A percentile compares a stretch with the other conserved stretches of the same genome.
Evolutionary conservation across 305 asterid species (phyloP).

Genomic region (Ajuga reptans): DNA sequence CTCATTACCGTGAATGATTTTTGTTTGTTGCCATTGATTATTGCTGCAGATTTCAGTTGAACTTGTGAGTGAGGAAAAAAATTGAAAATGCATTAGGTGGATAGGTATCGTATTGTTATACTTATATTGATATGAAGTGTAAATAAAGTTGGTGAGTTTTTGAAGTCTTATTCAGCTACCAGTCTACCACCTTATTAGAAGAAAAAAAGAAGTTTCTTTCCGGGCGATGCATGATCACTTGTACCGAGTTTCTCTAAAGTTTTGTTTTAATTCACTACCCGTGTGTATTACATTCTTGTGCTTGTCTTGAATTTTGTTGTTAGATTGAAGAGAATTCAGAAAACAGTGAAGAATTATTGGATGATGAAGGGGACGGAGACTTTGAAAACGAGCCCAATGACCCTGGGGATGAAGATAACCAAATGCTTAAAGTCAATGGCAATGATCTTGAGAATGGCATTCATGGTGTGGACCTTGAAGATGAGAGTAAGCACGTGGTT

Average conservation of each 20-base stretch:
- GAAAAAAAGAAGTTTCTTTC: not conserved
- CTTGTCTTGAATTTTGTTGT: not conserved
- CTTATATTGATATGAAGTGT: slow-evolving; percentile 5
- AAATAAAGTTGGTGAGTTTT: slow-evolving; percentile 1
- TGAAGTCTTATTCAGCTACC: not conserved
- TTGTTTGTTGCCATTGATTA: not conserved
- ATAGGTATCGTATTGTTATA: not conserved
- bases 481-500: slow-evolving; percentile 30
- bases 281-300: not conserved
- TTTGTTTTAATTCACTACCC: slow-evolving; percentile 3
- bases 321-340: slow-evolving; percentile 60
- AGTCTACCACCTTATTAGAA: not conserved
- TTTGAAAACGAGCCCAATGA: slow-evolving; percentile 40
- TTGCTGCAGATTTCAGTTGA: not conserved
- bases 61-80: not conserved
- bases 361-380: slow-evolving; percentile 41
- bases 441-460: slow-evolving; percentile 32
- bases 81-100: not conserved
- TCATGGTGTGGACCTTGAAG: slow-evolving; percentile 28
- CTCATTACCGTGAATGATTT: not conserved
- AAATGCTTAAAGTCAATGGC: slow-evolving; percentile 29
- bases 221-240: not conserved
- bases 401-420: slow-evolving; percentile 30
- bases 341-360: slow-evolving; percentile 40
- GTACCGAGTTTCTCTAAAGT: not conserved